Percentiles rank a stretch among this genome's conserved stretches.
Evolutionary conservation across 2,329 filamentous ascomycete genomes (phyloP).

Genomic region (Colletotrichum filicis): DNA sequence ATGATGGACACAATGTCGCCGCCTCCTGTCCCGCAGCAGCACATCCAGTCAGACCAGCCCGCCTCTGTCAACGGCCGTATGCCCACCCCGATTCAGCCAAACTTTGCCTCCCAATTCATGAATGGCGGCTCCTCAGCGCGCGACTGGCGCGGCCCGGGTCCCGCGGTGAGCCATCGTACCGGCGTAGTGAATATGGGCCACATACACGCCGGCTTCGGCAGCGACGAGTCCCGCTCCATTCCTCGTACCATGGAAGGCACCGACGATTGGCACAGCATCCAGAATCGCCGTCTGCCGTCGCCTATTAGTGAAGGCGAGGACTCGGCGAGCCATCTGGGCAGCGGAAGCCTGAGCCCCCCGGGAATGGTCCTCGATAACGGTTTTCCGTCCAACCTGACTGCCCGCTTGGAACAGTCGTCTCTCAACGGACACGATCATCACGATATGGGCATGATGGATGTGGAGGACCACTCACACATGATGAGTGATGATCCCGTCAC

Average conservation of each 20-base stretch:
- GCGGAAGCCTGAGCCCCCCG: conserved; percentile 47
- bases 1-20: conserved; percentile 50
- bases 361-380: conserved; percentile 47
- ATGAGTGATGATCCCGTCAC: conserved; percentile 20
- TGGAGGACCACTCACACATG: conserved; percentile 36
- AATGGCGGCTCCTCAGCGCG: conserved; percentile 45
- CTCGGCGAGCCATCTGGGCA: conserved; percentile 35
- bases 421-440: conserved; percentile 8
- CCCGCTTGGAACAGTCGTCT: conserved; percentile 45
- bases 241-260: conserved; percentile 59
- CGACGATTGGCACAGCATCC: conserved; percentile 62
- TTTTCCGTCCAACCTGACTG: conserved; percentile 47
- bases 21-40: conserved; percentile 45
- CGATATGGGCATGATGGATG: conserved; percentile 47
- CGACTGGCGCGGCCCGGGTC: conserved; percentile 53
- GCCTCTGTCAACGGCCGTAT: conserved; percentile 56
- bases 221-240: conserved; percentile 52
- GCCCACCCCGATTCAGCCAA: conserved; percentile 70
- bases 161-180: conserved; percentile 43
- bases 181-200: conserved; percentile 52
- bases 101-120: conserved; percentile 64
- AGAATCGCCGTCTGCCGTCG: conserved; percentile 66
- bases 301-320: conserved; percentile 70
- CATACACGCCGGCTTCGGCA: conserved; percentile 50
- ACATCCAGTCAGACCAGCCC: neutral